phyloP scores from a whole-genome alignment of 2,329 filamentous ascomycete species.

The Apiospora aurea region DNA sequence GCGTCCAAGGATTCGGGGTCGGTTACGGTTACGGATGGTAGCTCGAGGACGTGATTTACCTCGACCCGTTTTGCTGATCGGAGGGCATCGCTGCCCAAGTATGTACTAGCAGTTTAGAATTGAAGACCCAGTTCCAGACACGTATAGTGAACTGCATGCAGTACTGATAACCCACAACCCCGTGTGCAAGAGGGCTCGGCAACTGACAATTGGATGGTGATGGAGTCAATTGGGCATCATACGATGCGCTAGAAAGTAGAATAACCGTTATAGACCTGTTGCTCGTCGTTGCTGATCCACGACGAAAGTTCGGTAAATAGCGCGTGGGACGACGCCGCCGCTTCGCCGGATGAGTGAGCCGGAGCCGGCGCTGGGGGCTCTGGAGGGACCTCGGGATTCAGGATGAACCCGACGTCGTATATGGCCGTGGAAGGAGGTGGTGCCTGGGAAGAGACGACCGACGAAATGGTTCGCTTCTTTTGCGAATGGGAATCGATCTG shows the following conservation, averaged over 20 bases:
- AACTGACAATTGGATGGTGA: not conserved
- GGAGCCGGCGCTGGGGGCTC: not conserved
- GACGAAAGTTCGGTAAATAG: constrained; percentile 23
- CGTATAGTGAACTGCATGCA: not conserved
- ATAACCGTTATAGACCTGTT: constrained; percentile 24
- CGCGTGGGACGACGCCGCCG: not conserved
- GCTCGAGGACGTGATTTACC: not conserved
- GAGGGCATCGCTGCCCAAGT: too few species aligned
- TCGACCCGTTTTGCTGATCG: not conserved
- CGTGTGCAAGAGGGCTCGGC: not conserved
- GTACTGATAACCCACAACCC: too few species aligned
- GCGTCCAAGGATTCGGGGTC: not conserved
- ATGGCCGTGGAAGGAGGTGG: constrained; percentile 19
- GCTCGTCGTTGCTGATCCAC: constrained; percentile 28
- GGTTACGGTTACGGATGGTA: not conserved
- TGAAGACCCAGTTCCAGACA: not conserved
- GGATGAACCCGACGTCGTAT: constrained; percentile 31
- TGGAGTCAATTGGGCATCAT: not conserved
- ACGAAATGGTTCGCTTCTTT: too few species aligned
- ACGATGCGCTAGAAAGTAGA: not conserved
- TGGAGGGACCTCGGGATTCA: constrained; percentile 26
- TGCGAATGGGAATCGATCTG: too few species aligned
- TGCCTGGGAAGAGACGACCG: not conserved
- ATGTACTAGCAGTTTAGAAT: not conserved
- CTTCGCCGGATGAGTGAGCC: not conserved